phyloP scores from a whole-genome alignment of 441 rosid species.

The Brassica balearica region DNA sequence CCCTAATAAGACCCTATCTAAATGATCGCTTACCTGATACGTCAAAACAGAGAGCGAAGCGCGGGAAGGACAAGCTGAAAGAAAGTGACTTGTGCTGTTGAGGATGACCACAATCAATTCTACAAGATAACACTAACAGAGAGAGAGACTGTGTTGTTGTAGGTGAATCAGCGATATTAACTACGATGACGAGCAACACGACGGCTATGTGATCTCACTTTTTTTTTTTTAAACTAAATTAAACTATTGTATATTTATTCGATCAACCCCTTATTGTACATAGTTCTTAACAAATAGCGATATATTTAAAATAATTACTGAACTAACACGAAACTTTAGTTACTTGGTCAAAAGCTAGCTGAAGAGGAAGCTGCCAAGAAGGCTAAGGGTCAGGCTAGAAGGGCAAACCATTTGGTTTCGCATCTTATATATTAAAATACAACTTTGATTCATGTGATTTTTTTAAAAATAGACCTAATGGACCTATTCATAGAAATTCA shows the following conservation, averaged over 20 bases:
- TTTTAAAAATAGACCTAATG: too few relatives aligned
- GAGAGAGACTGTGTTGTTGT: too few relatives aligned
- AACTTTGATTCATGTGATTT: too few relatives aligned
- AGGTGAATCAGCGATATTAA: too few relatives aligned
- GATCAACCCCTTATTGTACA: background rate
- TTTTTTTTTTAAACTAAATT: background rate
- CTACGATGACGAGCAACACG: conserved; percentile 18
- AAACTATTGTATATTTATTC: background rate
- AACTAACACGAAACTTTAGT: background rate
- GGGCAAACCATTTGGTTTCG: too few relatives aligned
- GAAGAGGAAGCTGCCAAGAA: too few relatives aligned
- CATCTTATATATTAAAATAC: too few relatives aligned
- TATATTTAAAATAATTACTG: background rate
- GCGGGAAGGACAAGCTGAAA: background rate
- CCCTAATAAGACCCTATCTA: background rate
- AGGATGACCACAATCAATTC: too few relatives aligned
- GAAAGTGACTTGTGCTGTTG: conserved; percentile 14
- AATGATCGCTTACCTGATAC: conserved; percentile 1
- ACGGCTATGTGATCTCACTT: background rate
- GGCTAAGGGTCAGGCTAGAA: conserved; percentile 7
- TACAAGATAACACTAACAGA: too few relatives aligned
- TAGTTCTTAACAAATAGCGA: background rate
- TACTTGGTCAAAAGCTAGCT: too few relatives aligned
- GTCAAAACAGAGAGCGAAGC: conserved; percentile 5
- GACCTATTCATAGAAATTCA: too few relatives aligned